phyloP scores from a whole-genome alignment of 2,329 filamentous ascomycete genomes.

The Fusarium sp. region DNA sequence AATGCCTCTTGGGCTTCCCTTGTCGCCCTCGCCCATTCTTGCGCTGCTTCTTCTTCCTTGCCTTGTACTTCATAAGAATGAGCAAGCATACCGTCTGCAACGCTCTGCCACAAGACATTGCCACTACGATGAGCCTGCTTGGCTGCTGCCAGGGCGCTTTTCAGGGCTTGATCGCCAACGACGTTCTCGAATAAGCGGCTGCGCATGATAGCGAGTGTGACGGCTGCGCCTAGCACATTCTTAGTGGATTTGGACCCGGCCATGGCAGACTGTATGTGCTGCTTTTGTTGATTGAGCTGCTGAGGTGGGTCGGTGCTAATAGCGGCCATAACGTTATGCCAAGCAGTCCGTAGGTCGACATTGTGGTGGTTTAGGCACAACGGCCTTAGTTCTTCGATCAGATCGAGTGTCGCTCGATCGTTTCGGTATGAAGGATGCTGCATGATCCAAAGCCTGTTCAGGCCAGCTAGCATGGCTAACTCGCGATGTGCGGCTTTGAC shows the following conservation, averaged over 20 bases:
- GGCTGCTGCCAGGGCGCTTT: constrained; percentile 76
- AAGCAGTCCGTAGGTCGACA: constrained; percentile 79
- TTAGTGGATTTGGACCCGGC: constrained; percentile 72
- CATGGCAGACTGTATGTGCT: constrained; percentile 78
- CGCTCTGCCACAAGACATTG: constrained; percentile 80
- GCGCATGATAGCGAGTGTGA: constrained; percentile 87
- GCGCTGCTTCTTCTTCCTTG: constrained; percentile 57
- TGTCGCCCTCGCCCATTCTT: constrained; percentile 54
- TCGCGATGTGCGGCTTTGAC: constrained; percentile 67
- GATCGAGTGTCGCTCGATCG: constrained; percentile 64
- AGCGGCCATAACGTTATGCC: constrained; percentile 78
- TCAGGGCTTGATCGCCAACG: constrained; percentile 81
- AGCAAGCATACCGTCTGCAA: constrained; percentile 81
- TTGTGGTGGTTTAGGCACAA: constrained; percentile 77
- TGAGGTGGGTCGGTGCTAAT: constrained; percentile 69
- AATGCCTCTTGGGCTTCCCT: constrained; percentile 56
- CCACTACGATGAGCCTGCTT: constrained; percentile 75
- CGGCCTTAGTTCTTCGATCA: constrained; percentile 73
- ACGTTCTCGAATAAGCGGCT: constrained; percentile 83
- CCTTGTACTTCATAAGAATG: constrained; percentile 80
- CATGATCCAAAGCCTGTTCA: constrained; percentile 79
- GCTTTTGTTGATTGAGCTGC: constrained; percentile 80
- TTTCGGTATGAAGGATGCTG: constrained; percentile 68
- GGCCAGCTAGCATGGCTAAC: constrained; percentile 70
- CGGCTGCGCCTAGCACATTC: constrained; percentile 83